Evolutionary conservation across 768 basidiomycete species (phyloP).

Genomic region (Lactarius sanguifluus): DNA sequence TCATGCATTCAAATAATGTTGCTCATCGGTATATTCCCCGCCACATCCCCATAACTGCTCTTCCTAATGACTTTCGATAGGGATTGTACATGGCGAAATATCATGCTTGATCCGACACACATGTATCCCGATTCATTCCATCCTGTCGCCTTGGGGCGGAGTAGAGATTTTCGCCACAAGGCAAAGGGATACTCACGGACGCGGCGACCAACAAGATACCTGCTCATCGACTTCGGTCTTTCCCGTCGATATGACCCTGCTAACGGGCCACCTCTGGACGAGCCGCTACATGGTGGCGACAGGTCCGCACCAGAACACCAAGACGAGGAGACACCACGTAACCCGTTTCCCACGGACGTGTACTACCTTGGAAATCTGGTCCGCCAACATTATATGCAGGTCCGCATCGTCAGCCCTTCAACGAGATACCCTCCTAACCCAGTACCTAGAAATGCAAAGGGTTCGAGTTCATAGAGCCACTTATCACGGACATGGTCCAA

Average conservation of each 20-base stretch:
- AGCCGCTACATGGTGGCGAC: conserved; percentile 22
- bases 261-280: conserved; percentile 13
- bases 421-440: neutral
- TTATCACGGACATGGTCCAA: conserved; percentile 39
- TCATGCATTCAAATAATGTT: conserved; percentile 24
- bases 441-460: conserved; percentile 1
- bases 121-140: conserved; percentile 25
- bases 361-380: conserved; percentile 24
- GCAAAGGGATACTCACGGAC: conserved; percentile 14
- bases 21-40: conserved; percentile 19
- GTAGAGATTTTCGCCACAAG: conserved; percentile 12
- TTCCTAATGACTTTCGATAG: neutral
- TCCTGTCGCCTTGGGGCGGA: conserved; percentile 5
- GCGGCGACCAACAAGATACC: neutral
- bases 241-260: conserved; percentile 11
- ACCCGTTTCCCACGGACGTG: conserved; percentile 26
- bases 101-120: conserved; percentile 22
- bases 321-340: conserved; percentile 2
- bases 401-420: neutral
- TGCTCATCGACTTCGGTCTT: conserved; percentile 24
- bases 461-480: conserved; percentile 10
- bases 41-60: neutral
- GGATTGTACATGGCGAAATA: conserved; percentile 2
- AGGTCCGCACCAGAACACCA: conserved; percentile 25
- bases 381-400: neutral